These are phyloP conservation scores for Ascochyta fabae DNA, from an alignment of 2,329 filamentous ascomycete species.

Conservation along the genomic window DNA sequence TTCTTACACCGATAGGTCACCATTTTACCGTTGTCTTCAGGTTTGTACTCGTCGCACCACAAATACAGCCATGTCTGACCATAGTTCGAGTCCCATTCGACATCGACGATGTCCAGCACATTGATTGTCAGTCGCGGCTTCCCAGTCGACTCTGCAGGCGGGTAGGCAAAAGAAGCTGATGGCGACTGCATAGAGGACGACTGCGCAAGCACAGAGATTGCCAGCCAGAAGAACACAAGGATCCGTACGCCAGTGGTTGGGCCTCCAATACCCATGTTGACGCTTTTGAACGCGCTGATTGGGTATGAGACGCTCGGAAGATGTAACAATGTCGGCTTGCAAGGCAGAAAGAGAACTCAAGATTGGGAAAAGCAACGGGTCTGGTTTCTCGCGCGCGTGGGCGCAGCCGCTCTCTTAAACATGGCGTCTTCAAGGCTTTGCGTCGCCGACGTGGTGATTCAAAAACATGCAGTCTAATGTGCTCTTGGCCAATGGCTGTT, in stretches of 20 bases:
- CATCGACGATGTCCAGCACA: conserved; percentile 3
- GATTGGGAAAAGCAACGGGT: not conserved
- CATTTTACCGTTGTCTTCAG: not conserved
- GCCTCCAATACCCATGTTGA: not conserved
- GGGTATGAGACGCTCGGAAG: no score
- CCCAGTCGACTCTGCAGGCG: not conserved
- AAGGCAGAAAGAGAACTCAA: not conserved
- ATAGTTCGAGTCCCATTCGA: conserved; percentile 10
- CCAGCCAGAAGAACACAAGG: not conserved
- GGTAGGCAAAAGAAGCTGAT: conserved; percentile 11
- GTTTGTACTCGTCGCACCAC: conserved; percentile 5
- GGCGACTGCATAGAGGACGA: not conserved
- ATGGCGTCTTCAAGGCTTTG: not conserved
- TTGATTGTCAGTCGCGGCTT: not conserved
- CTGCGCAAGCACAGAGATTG: not conserved
- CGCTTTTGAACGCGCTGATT: no score
- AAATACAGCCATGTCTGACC: conserved; percentile 5
- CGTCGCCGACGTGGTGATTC: not conserved
- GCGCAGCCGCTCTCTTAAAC: not conserved
- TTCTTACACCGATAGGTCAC: not conserved
- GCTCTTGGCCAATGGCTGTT: not conserved
- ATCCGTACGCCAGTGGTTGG: not conserved
- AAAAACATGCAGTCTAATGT: not conserved
- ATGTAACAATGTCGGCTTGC: no score
- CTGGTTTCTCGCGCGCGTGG: not conserved